Evolutionary conservation across 768 basidiomycete genomes (phyloP).

Genomic region (Phanerodontia chrysosporium): DNA sequence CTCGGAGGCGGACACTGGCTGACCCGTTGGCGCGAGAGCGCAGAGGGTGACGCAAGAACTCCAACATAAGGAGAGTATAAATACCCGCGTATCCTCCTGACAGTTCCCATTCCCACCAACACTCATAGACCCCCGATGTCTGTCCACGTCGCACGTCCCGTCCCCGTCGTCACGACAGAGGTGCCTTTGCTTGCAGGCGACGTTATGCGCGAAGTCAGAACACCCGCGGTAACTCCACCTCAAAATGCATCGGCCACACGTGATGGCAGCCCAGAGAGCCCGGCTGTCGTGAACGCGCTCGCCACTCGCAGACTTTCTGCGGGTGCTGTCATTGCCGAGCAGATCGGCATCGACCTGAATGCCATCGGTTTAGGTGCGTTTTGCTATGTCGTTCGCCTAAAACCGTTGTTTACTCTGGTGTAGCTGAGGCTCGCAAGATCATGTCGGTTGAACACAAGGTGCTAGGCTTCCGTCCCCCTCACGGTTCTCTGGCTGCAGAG

Average conservation of each 20-base stretch:
- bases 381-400: background rate
- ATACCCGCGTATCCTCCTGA: too few relatives aligned
- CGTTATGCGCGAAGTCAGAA: background rate
- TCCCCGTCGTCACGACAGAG: background rate
- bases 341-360: slow-evolving; percentile 22
- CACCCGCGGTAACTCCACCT: background rate
- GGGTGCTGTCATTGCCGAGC: slow-evolving; percentile 16
- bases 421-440: slow-evolving; percentile 29
- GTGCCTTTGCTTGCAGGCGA: slow-evolving; percentile 2
- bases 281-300: background rate
- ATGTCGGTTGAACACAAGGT: slow-evolving; percentile 34
- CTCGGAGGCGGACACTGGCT: too few relatives aligned
- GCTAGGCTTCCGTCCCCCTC: slow-evolving; percentile 32
- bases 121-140: too few relatives aligned
- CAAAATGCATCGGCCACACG: background rate
- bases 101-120: too few relatives aligned
- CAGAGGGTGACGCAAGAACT: too few relatives aligned
- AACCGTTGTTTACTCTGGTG: background rate
- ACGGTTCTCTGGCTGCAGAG: slow-evolving; percentile 32
- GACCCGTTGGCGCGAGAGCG: too few relatives aligned
- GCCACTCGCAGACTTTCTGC: slow-evolving; percentile 3
- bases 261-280: background rate
- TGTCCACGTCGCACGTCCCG: background rate
- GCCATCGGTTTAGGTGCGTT: slow-evolving; percentile 20
- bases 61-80: too few relatives aligned